phyloP scores from a whole-genome alignment of 2,329 filamentous ascomycete species.

The Pseudomassariella vexata region DNA sequence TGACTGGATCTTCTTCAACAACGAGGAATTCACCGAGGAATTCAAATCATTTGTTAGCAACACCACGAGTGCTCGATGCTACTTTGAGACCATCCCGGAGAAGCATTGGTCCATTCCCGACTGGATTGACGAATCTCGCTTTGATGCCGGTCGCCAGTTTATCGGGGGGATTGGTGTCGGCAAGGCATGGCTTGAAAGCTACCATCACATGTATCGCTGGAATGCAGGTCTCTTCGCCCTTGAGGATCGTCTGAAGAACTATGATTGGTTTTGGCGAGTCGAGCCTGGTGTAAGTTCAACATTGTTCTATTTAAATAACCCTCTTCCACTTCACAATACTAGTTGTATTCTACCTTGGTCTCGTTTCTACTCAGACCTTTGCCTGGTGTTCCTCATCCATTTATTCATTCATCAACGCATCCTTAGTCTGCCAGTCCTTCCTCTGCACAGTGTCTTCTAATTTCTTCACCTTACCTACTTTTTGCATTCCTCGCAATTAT shows the following conservation, averaged over 20 bases:
- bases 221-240: slow-evolving; percentile 78
- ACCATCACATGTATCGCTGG: slow-evolving; percentile 77
- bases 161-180: slow-evolving; percentile 60
- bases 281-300: slow-evolving; percentile 50
- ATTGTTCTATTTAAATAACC: neutral
- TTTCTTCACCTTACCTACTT: no score
- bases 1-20: slow-evolving; percentile 85
- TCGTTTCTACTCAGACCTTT: no score
- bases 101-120: slow-evolving; percentile 71
- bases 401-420: no score
- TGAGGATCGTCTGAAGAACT: slow-evolving; percentile 61
- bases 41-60: slow-evolving; percentile 67
- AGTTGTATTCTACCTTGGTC: no score
- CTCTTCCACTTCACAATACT: neutral
- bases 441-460: no score
- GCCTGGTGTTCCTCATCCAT: no score
- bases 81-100: slow-evolving; percentile 67
- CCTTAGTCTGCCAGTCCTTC: no score
- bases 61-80: slow-evolving; percentile 64
- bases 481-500: no score
- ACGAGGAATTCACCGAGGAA: slow-evolving; percentile 68
- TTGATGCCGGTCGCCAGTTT: slow-evolving; percentile 56
- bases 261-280: slow-evolving; percentile 56
- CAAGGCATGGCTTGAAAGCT: slow-evolving; percentile 59
- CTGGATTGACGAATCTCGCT: slow-evolving; percentile 65